phyloP scores from a whole-genome alignment of 2,329 filamentous ascomycete species.

The Penicillium sp. region DNA sequence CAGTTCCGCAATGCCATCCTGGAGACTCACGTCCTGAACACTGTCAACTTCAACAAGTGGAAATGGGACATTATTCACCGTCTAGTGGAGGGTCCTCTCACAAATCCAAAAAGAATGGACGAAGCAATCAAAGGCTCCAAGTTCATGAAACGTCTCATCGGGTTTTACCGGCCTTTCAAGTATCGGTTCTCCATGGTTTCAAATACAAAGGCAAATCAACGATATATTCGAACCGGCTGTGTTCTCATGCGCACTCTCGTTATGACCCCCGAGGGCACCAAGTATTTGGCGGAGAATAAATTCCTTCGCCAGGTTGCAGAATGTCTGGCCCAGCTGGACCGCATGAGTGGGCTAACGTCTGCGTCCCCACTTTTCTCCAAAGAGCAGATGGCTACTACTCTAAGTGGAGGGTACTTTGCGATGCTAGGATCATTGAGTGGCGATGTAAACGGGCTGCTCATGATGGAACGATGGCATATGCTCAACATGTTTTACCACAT shows the following conservation, averaged over 20 bases:
- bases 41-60: slow-evolving; percentile 92
- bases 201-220: slow-evolving; percentile 89
- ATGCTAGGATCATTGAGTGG: slow-evolving; percentile 85
- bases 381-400: slow-evolving; percentile 77
- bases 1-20: slow-evolving; percentile 61
- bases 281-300: slow-evolving; percentile 88
- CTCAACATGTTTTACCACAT: slow-evolving; percentile 99
- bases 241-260: slow-evolving; percentile 82
- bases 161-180: slow-evolving; percentile 96
- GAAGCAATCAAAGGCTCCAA: slow-evolving; percentile 94
- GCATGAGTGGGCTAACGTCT: slow-evolving; percentile 66
- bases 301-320: slow-evolving; percentile 90
- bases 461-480: slow-evolving; percentile 95
- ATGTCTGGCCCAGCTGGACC: slow-evolving; percentile 91
- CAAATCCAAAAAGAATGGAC: slow-evolving; percentile 85
- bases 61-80: slow-evolving; percentile 92
- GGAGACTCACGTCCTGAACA: slow-evolving; percentile 80
- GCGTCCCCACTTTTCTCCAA: slow-evolving; percentile 84
- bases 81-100: slow-evolving; percentile 87
- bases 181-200: slow-evolving; percentile 87
- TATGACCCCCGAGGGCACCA: slow-evolving; percentile 78
- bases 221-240: slow-evolving; percentile 88
- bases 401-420: slow-evolving; percentile 90
- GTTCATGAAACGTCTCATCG: slow-evolving; percentile 90
- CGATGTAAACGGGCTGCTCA: slow-evolving; percentile 76